Base-by-base conservation (phyloP, 495 filamentous ascomycete genomes). In the Sabuloglossum arenarium region DNA sequence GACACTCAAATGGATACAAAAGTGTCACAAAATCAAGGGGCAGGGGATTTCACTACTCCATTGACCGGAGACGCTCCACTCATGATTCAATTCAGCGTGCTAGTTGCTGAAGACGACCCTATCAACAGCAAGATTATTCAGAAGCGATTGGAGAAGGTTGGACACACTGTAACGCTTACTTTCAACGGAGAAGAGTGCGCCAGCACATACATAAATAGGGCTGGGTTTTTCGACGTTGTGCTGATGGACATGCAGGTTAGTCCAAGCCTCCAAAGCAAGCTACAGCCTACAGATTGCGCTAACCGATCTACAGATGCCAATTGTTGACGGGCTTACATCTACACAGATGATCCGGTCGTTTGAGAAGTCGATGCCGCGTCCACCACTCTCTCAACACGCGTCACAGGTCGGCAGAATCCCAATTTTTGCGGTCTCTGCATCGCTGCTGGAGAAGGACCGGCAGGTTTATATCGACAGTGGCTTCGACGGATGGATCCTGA, bases 241-340 rank as follows among this genome's bases (percentile, higher is more conserved):
- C 71, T 97, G 62, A 97, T 97, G 90, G 89, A 97, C 63, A 88
- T 95, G 70, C 88, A 95, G 73, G 86, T 86, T 61, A 62, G 74
- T 68, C 30, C 24, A 23, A 24, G 47, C 55, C 25, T 39, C 19
- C 19, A 25, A 31, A 25, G 30, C 30, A 23, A 32, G 25, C 31
- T 25, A 29, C 31, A 14, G 1, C 31, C 16, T 23, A 54, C n/a
- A 34, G 6, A 37, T 42, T 60, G 58, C 64, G 49, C 46, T 66
- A 52, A 61, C 47, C 27, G 19, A 39, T 42, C 9, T 37, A 1
- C 59, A 89, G 82, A 96, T 96, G 89, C 89, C 89, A 12, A 91
- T 96, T 53, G 84, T 89, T 53, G 87, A 94, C 61, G 89, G 89
- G 39, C 75, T 88, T 31, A 76, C 74, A n/a, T 82, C 87, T 8